A percentile compares a stretch with the other conserved stretches of the same genome.
These are phyloP conservation scores for Rhizopogon roseolus DNA, from an alignment of 768 basidiomycete species.

Conservation along the genomic window DNA sequence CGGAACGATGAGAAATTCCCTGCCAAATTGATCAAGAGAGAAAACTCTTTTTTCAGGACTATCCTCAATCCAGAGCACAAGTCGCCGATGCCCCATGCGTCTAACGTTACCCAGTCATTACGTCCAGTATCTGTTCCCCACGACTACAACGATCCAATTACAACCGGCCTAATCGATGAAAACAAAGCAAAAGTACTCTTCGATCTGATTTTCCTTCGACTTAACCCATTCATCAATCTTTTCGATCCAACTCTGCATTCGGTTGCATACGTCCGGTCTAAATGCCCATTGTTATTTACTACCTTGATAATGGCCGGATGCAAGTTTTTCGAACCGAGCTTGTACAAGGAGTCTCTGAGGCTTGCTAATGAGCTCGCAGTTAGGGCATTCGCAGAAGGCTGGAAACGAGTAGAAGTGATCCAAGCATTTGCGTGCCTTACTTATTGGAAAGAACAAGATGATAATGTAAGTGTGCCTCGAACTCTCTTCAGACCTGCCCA, in stretches of 20 bases:
- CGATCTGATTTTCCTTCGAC: slow-evolving; percentile 73
- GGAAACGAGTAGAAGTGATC: slow-evolving; percentile 80
- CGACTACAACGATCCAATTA: slow-evolving; percentile 62
- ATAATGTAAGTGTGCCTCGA: slow-evolving; percentile 48
- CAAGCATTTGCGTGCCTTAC: slow-evolving; percentile 87
- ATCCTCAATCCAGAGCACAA: slow-evolving; percentile 72
- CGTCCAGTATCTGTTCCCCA: slow-evolving; percentile 32
- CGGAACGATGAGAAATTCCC: slow-evolving; percentile 68
- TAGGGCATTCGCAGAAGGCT: slow-evolving; percentile 72
- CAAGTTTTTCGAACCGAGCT: slow-evolving; percentile 74
- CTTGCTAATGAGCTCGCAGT: slow-evolving; percentile 73
- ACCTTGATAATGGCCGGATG: slow-evolving; percentile 78
- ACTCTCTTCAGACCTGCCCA: slow-evolving; percentile 1
- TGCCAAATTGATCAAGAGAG: slow-evolving; percentile 66
- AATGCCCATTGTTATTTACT: slow-evolving; percentile 81
- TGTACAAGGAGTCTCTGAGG: slow-evolving; percentile 64
- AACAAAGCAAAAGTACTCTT: slow-evolving; percentile 68
- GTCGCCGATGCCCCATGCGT: slow-evolving; percentile 25
- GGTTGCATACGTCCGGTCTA: slow-evolving; percentile 69
- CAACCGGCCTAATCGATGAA: slow-evolving; percentile 65
- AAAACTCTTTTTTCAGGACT: slow-evolving; percentile 81
- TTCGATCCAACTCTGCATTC: slow-evolving; percentile 89
- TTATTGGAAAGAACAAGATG: slow-evolving; percentile 88
- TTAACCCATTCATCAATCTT: slow-evolving; percentile 86
- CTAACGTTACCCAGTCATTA: slow-evolving; percentile 30